Conservation (phyloP, 192 early-diverging fungal genomes). For the Radiomyces spectabilis region DNA sequence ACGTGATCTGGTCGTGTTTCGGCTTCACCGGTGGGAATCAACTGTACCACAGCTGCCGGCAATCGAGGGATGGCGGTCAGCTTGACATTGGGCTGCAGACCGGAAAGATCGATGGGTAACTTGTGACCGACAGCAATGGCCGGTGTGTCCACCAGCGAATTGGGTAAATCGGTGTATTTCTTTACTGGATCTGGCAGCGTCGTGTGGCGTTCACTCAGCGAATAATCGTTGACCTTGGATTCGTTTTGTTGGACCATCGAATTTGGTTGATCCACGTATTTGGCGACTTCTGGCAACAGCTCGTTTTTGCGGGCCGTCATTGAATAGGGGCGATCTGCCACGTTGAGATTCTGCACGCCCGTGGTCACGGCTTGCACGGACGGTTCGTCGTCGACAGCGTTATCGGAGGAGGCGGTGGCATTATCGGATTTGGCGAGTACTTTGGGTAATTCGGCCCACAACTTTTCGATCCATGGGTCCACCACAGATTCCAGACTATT, state of each 20-base stretch:
- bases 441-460: constrained; percentile 67
- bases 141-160: constrained; percentile 2
- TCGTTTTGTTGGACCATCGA: no score
- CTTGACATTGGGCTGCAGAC: constrained; percentile 31
- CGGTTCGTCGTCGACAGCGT: neutral
- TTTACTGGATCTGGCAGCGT: constrained; percentile 9
- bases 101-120: constrained; percentile 38
- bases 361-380: constrained; percentile 4
- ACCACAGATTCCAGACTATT: constrained; percentile 73
- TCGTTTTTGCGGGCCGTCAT: neutral
- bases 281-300: no score
- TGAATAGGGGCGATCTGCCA: constrained; percentile 1
- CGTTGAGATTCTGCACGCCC: constrained; percentile 5
- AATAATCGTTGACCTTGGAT: constrained; percentile 13
- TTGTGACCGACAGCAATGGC: constrained; percentile 6
- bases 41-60: constrained; percentile 37
- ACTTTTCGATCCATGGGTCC: constrained; percentile 84
- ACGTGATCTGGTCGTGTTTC: neutral
- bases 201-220: neutral
- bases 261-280: no score
- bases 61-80: constrained; percentile 55
- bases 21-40: constrained; percentile 19
- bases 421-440: constrained; percentile 14
- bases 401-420: neutral
- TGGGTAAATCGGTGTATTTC: constrained; percentile 12